Evolutionary conservation across 2,329 filamentous ascomycete genomes (phyloP).

Genomic region (Aspergillus sp.): DNA sequence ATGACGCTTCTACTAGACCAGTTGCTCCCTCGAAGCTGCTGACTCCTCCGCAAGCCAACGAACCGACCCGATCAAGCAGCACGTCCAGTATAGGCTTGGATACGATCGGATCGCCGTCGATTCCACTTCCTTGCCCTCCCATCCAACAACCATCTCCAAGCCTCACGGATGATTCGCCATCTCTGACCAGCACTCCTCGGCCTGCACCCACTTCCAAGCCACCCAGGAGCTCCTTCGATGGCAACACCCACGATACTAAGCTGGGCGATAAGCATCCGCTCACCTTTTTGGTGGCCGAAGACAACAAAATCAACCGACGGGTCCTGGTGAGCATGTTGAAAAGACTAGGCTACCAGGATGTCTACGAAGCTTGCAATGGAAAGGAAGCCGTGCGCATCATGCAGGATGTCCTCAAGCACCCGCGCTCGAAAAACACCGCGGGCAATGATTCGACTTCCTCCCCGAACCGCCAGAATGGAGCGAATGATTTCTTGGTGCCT

Average conservation of each 20-base stretch:
- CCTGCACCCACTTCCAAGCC: constrained; percentile 20
- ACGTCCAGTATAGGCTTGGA: constrained; percentile 21
- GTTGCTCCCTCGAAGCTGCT: constrained; percentile 49
- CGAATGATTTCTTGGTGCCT: constrained; percentile 14
- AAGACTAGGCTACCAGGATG: constrained; percentile 63
- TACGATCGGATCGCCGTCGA: constrained; percentile 19
- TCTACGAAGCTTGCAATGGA: constrained; percentile 66
- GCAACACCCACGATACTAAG: constrained; percentile 51
- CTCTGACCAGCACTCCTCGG: constrained; percentile 21
- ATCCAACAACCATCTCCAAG: constrained; percentile 30
- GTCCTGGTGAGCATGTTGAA: constrained; percentile 64
- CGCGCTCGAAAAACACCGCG: constrained; percentile 9
- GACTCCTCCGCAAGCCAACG: constrained; percentile 22
- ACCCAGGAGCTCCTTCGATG: constrained; percentile 24
- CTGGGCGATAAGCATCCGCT: constrained; percentile 61
- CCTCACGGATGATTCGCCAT: constrained; percentile 24
- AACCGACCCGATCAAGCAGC: constrained; percentile 21
- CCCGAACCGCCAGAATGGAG: constrained; percentile 3
- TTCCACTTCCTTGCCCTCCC: constrained; percentile 23
- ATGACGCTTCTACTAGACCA: constrained; percentile 45
- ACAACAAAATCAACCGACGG: constrained; percentile 69
- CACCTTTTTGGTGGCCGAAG: constrained; percentile 68
- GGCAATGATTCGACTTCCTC: constrained; percentile 16
- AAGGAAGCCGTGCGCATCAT: constrained; percentile 65
- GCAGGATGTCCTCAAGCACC: constrained; percentile 41